Conservation (phyloP, 1,284 basidiomycete genomes). For the Meripilus lineatus region DNA sequence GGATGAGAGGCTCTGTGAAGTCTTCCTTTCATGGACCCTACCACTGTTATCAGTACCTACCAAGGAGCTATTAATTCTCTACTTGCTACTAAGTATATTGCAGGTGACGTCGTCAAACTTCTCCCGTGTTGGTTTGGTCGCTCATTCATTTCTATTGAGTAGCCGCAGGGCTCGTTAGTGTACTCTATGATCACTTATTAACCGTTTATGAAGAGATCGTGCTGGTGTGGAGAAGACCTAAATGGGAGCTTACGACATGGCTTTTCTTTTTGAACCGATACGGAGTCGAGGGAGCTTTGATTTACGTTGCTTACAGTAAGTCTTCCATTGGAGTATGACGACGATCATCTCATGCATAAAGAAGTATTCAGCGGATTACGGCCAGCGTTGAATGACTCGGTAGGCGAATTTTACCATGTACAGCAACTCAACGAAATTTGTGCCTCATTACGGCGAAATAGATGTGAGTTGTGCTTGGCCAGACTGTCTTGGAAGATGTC, state of each 20-base stretch:
- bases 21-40: too few relatives aligned
- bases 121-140: neutral
- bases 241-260: neutral
- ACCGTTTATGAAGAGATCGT: slow-evolving; percentile 7
- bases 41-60: too few relatives aligned
- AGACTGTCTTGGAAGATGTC: too few relatives aligned
- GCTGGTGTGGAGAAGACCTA: neutral
- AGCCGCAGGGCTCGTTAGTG: slow-evolving; percentile 4
- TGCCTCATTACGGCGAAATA: too few relatives aligned
- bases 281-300: slow-evolving; percentile 3
- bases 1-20: too few relatives aligned
- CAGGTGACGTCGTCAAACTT: slow-evolving; percentile 1
- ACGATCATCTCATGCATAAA: neutral
- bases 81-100: slow-evolving; percentile 2
- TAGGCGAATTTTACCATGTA: too few relatives aligned
- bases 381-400: neutral
- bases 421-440: too few relatives aligned
- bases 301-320: slow-evolving; percentile 9
- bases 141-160: neutral
- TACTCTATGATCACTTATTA: slow-evolving; percentile 7
- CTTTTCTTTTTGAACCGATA: slow-evolving; percentile 9
- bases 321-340: neutral
- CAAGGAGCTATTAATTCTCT: slow-evolving; percentile 1
- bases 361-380: slow-evolving; percentile 9
- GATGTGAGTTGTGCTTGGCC: too few relatives aligned